Evolutionary conservation across 139 green algal species (phyloP).

Genomic region (Chara braunii): DNA sequence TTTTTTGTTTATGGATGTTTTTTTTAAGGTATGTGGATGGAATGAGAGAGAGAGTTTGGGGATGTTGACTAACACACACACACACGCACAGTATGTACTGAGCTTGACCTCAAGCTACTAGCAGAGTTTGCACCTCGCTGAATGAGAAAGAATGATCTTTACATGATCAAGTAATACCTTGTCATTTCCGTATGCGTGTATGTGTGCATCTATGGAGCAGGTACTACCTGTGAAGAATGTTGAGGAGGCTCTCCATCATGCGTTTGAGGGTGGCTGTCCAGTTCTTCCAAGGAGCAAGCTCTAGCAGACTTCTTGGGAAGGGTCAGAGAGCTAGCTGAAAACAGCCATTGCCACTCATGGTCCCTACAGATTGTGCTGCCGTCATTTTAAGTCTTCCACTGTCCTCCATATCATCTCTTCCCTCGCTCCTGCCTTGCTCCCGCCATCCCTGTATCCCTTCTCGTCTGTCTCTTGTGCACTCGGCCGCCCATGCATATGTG

Average conservation of each 20-base stretch:
- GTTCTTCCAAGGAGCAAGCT: slow-evolving; percentile 20
- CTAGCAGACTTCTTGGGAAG: not conserved
- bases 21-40: too few species aligned
- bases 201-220: too few species aligned
- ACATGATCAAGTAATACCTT: too few species aligned
- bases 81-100: too few species aligned
- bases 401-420: not conserved
- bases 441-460: not conserved
- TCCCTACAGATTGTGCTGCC: not conserved
- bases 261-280: slow-evolving; percentile 34
- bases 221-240: slow-evolving; percentile 26
- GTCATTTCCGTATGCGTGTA: too few species aligned
- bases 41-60: too few species aligned
- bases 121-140: too few species aligned
- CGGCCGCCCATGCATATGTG: not conserved
- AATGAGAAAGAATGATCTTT: too few species aligned
- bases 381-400: not conserved
- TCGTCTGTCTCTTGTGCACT: not conserved
- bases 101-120: too few species aligned
- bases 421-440: not conserved
- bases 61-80: too few species aligned
- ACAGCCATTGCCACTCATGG: not conserved
- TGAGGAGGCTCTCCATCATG: slow-evolving; percentile 24
- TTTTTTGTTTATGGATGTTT: too few species aligned
- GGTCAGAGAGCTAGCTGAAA: not conserved